Base-by-base conservation (phyloP, 768 basidiomycete species). In the Tylopilus felleus region DNA sequence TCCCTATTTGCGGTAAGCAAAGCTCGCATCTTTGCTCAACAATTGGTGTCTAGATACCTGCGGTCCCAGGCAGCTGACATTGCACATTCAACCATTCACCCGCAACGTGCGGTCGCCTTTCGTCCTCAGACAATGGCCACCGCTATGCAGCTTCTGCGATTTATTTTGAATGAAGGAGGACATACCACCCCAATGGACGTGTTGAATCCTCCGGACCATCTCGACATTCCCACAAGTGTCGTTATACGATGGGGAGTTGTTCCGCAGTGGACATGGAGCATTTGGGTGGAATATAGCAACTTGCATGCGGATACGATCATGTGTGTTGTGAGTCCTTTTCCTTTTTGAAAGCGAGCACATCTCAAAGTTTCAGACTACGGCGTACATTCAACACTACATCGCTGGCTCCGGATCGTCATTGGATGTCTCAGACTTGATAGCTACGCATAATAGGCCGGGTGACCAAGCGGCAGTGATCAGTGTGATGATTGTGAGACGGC, bases 261-360 rank as follows among this genome's bases (percentile, higher is more conserved):
- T 12, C 65, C 86, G 3, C 76, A 79, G 1, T 89, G 88, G 87
- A 74, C 74, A 50, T 91, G 89, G 87, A 68, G 64, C 12, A 66
- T 77, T 8, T 90, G 86, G 84, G 65, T 70, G 44, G 86, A 88
- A 60, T 71, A 73, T 53, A 75, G 80, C 21, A 64, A 72, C 36
- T 73, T 77, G 27, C 68, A 81, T 33, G 71, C 77, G 2, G 84
- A 85, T 49, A 71, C 70, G 27, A 72, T 86, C 43, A 66, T 74
- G 5, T 64, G 65, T 44, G 60, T 85, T 55, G 87, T 86, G 60
- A 60, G 77, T 64, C 16, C 29, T 21, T 35, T 16, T 31, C 5
- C 43, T 12, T 10, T 55, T 40, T 31, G 31, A 19, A 42, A 5
- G 43, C 0, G 21, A 38, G 21, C 25, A 40, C 22, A 13, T 60